Conservation (phyloP, 805 yeast genomes). For the Candida ficus region DNA sequence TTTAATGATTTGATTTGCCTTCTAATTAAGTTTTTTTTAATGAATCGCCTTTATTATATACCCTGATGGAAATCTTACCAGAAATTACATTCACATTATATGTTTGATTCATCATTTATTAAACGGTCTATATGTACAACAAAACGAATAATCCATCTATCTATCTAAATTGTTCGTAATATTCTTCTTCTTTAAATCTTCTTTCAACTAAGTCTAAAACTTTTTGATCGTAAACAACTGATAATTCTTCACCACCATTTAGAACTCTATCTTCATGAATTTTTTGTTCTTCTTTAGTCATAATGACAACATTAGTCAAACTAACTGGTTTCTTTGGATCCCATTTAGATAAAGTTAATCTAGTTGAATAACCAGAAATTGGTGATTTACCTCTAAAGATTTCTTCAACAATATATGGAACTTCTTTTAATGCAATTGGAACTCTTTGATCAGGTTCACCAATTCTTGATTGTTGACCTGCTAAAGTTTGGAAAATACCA, state of each 20-base stretch:
- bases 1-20: background rate
- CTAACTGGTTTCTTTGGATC: constrained; percentile 58
- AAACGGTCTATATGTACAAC: background rate
- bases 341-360: constrained; percentile 83
- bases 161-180: constrained; percentile 55
- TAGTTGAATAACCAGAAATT: constrained; percentile 73
- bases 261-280: constrained; percentile 73
- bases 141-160: no score
- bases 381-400: constrained; percentile 91
- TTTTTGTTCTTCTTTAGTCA: constrained; percentile 86
- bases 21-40: background rate
- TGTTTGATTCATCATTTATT: background rate
- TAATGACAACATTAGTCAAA: constrained; percentile 74
- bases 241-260: constrained; percentile 56
- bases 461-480: constrained; percentile 81
- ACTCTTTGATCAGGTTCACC: constrained; percentile 69
- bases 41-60: background rate
- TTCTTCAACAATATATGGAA: constrained; percentile 83
- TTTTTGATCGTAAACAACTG: constrained; percentile 58
- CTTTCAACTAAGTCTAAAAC: constrained; percentile 51
- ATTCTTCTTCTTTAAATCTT: constrained; percentile 71
- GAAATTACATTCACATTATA: no score
- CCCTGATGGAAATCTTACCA: no score
- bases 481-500: constrained; percentile 71
- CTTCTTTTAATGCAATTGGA: constrained; percentile 68